These are phyloP conservation scores for Hyphopichia khmerensis DNA, from an alignment of 1,139 yeast genomes.

Conservation along the genomic window DNA sequence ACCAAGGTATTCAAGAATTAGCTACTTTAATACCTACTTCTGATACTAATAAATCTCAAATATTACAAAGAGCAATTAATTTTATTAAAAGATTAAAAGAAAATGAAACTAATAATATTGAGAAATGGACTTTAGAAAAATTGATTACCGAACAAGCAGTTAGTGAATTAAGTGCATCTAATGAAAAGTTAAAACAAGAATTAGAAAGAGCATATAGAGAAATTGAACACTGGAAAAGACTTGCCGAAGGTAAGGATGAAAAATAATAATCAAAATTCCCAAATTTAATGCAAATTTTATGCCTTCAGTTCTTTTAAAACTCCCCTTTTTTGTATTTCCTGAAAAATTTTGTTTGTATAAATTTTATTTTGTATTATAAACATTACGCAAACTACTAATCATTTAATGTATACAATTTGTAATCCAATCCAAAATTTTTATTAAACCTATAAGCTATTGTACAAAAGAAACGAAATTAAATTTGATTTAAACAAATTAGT, in stretches of 20 bases:
- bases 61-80: conserved; percentile 83
- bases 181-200: conserved; percentile 77
- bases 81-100: conserved; percentile 86
- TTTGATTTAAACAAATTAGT: too few relatives aligned
- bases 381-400: too few relatives aligned
- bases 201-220: conserved; percentile 92
- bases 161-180: conserved; percentile 71
- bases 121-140: conserved; percentile 93
- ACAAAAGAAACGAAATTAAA: neutral
- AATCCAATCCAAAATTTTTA: too few relatives aligned
- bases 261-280: neutral
- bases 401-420: too few relatives aligned
- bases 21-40: conserved; percentile 82
- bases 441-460: neutral
- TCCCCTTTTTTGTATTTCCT: too few relatives aligned
- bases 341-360: too few relatives aligned
- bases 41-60: conserved; percentile 90
- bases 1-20: conserved; percentile 81
- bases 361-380: too few relatives aligned
- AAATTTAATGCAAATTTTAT: neutral
- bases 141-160: conserved; percentile 89
- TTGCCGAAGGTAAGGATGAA: conserved; percentile 1
- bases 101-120: conserved; percentile 82
- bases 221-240: conserved; percentile 74
- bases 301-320: neutral